Evolutionary conservation across 1,139 yeast species (phyloP), one percentile per base, ranked within the genome.

Genomic region (Eremothecium sinecaudum): DNA sequence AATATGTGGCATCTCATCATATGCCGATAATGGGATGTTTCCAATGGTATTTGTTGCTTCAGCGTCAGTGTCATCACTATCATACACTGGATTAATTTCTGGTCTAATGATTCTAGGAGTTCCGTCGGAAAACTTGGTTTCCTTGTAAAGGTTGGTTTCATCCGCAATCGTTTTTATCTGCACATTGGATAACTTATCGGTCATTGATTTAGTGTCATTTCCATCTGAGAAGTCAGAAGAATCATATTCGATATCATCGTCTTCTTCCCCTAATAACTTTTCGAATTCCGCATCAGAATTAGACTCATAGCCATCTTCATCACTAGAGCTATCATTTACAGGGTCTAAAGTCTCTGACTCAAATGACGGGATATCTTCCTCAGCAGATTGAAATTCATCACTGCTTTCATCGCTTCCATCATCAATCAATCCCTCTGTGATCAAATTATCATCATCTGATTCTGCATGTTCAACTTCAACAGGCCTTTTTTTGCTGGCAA

Each of bases 1-100:
- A 45, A 90, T 77, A 57, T 92, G 98, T 2, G 98, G 98, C 79
- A 81, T 81, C 58, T 86, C 94, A 36, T 90, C 99, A 56, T 90
- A 90, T 1, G 95, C 96, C 15, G 90, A 73, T 22, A 90, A 55
- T 33, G 98, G 97, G 39, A 90, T 72, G 55, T 90, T 82, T 29
- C 98, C 98, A 46, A 90, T 82, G 5, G 97, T 84, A 60, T 90
- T 90, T 48, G 66, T 64, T 36, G 81, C 78, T 50, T 86, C 97
- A 17, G 67, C 71, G 52, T 87, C 97, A 50, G 87, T 77, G 51
- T 90, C 97, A 60, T 90, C 98, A 46, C 86, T 75, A 53, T 87
- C 96, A 57, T 90, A 90, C 13, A 75, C 77, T 3, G 98, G 97
- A 21, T 83, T 79, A 46, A 90, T 87, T 56, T 84, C 96, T 3